phyloP scores from a whole-genome alignment of 2,329 filamentous ascomycete species.

The Microcera coccophila region DNA sequence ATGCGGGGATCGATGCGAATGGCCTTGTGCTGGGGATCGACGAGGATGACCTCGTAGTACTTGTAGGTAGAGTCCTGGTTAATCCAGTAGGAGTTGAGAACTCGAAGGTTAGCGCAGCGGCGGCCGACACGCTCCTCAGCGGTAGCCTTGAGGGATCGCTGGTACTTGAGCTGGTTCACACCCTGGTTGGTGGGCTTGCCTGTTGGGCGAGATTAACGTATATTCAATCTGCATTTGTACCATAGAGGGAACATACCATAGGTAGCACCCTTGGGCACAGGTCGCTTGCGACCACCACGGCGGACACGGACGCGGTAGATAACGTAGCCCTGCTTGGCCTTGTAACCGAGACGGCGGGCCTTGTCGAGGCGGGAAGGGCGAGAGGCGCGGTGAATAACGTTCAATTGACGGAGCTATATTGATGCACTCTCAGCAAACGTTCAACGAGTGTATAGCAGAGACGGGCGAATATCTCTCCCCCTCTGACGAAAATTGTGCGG shows the following conservation, averaged over 20 bases:
- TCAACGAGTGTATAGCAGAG: constrained; percentile 97
- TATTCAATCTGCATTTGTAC: not conserved
- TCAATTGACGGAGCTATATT: constrained; percentile 99
- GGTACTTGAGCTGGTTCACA: constrained; percentile 99
- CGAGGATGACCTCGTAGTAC: constrained; percentile 99
- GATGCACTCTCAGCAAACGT: constrained; percentile 99
- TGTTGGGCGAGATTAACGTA: constrained; percentile 39
- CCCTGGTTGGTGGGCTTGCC: constrained; percentile 99
- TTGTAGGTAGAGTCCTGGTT: constrained; percentile 99
- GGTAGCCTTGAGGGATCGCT: constrained; percentile 95
- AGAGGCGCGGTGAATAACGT: constrained; percentile 98
- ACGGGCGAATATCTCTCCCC: constrained; percentile 17
- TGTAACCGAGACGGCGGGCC: constrained; percentile 99
- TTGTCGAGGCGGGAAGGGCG: constrained; percentile 98
- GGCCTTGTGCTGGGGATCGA: constrained; percentile 99
- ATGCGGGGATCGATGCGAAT: constrained; percentile 98
- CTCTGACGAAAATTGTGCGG: constrained; percentile 8
- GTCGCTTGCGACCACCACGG: constrained; percentile 97
- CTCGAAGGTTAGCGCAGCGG: constrained; percentile 97
- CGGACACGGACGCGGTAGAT: constrained; percentile 99
- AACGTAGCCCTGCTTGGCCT: constrained; percentile 99
- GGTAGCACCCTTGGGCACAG: constrained; percentile 94
- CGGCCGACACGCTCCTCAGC: constrained; percentile 99
- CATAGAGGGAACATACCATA: constrained; percentile 65
- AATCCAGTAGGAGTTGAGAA: constrained; percentile 99